These are phyloP conservation scores for Monosporascus sp. DNA, from an alignment of 2,329 filamentous ascomycete genomes.

Conservation along the genomic window DNA sequence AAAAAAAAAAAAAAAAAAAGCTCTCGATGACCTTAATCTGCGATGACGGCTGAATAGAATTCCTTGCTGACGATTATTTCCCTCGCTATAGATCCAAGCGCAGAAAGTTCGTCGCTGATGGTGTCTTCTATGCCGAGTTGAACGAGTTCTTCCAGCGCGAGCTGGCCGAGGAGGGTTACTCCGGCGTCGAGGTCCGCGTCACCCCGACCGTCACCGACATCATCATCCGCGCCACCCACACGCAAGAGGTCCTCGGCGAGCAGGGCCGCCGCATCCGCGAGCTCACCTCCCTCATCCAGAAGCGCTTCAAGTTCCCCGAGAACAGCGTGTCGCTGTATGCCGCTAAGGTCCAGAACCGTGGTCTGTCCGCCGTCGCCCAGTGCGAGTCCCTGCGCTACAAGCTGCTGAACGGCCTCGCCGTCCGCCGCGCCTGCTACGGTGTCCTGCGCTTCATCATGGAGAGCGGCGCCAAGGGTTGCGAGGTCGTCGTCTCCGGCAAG, in stretches of 20 bases:
- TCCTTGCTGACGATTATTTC: conserved; percentile 8
- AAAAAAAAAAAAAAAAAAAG: too few species aligned
- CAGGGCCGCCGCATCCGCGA: conserved; percentile 99
- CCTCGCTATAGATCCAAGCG: conserved; percentile 66
- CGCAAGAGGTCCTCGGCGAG: conserved; percentile 99
- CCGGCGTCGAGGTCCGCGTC: conserved; percentile 98
- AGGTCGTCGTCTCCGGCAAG: conserved; percentile 99
- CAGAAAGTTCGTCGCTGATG: conserved; percentile 94
- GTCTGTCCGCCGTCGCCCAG: conserved; percentile 98
- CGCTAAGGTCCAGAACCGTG: conserved; percentile 99
- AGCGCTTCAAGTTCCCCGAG: conserved; percentile 99
- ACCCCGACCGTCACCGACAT: conserved; percentile 99
- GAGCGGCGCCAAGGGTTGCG: conserved; percentile 98
- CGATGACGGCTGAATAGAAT: conserved; percentile 2
- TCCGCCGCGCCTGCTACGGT: conserved; percentile 99
- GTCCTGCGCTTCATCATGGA: conserved; percentile 99
- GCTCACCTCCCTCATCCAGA: conserved; percentile 99
- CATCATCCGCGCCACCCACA: conserved; percentile 99
- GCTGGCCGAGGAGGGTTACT: conserved; percentile 99
- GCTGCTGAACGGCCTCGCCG: conserved; percentile 98
- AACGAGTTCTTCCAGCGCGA: conserved; percentile 99
- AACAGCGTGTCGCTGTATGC: conserved; percentile 99
- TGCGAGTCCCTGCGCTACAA: conserved; percentile 99
- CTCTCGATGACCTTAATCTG: background rate
- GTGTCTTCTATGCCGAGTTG: conserved; percentile 99